Conservation (phyloP, 2,329 filamentous ascomycete genomes). For the Fusarium sp. region DNA sequence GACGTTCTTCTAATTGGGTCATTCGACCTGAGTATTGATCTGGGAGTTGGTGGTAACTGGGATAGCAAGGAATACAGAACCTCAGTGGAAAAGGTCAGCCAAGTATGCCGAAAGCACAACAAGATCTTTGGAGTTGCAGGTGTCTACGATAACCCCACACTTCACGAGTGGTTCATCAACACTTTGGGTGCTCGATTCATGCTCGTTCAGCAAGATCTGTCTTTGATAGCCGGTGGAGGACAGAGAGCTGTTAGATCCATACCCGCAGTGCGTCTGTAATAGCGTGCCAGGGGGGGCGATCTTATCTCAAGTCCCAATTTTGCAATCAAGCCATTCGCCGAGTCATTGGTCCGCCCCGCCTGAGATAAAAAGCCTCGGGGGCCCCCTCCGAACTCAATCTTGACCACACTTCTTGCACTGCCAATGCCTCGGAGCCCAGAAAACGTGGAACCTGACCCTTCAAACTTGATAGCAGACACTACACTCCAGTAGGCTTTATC, state of each 20-base stretch:
- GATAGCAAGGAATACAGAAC: conserved; percentile 16
- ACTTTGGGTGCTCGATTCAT: conserved; percentile 23
- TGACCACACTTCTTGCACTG: background rate
- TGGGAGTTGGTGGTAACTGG: conserved; percentile 23
- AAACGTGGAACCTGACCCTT: background rate
- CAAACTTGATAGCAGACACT: background rate
- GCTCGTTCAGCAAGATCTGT: conserved; percentile 26
- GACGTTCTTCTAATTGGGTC: conserved; percentile 49
- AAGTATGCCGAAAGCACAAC: conserved; percentile 14
- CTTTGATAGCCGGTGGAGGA: conserved; percentile 20
- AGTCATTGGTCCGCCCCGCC: background rate
- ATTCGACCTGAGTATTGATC: conserved; percentile 43
- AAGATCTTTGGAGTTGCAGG: conserved; percentile 31
- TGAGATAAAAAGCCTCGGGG: background rate
- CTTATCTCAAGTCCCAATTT: background rate
- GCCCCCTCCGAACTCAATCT: background rate
- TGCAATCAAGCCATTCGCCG: background rate
- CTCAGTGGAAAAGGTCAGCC: conserved; percentile 22
- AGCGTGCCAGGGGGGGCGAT: background rate
- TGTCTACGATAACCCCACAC: conserved; percentile 17
- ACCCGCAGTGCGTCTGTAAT: conserved; percentile 6
- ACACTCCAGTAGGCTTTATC: background rate
- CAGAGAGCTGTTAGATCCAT: conserved; percentile 5
- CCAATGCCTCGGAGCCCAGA: too few species aligned
- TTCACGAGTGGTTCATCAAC: conserved; percentile 31